These are phyloP conservation scores for Fraxinus platypoda DNA, from an alignment of 305 asterid species.

Conservation along the genomic window DNA sequence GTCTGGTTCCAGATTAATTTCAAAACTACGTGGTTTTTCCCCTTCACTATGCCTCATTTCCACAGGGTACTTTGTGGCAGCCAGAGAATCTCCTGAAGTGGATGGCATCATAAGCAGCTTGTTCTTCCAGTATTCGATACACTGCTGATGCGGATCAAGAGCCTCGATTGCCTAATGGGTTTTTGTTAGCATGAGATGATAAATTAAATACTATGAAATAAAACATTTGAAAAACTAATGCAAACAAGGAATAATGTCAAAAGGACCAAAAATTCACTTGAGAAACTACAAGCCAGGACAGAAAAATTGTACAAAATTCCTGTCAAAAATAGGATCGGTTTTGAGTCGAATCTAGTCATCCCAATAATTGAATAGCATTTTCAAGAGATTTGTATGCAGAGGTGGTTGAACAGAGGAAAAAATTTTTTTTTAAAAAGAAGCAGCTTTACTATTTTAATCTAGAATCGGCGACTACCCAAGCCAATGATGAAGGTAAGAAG, in stretches of 20 bases:
- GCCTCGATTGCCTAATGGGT: conserved; percentile 46
- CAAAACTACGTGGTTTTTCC: not conserved
- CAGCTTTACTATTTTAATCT: not conserved
- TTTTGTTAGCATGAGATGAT: conserved; percentile 16
- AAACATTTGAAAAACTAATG: conserved; percentile 1
- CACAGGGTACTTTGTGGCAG: conserved; percentile 24
- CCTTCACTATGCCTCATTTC: conserved; percentile 27
- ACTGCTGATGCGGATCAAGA: conserved; percentile 52
- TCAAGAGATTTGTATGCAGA: not conserved
- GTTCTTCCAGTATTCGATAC: conserved; percentile 61
- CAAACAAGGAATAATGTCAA: not conserved
- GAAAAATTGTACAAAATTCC: not conserved
- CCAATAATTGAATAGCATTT: not conserved
- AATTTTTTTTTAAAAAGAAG: not conserved
- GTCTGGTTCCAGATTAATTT: conserved; percentile 23
- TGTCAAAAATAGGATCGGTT: not conserved
- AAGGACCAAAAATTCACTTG: not conserved
- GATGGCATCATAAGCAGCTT: conserved; percentile 21
- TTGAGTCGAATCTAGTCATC: not conserved
- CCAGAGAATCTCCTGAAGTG: conserved; percentile 25
- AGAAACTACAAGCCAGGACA: not conserved
- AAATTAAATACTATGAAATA: not conserved
- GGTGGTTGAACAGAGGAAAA: not conserved
- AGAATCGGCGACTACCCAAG: not conserved
- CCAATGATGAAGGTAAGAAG: not conserved